Evolutionary conservation across 1,284 basidiomycete genomes (phyloP), one percentile per base, ranked within the genome.

Genomic region (Hemileia vastatrix): DNA sequence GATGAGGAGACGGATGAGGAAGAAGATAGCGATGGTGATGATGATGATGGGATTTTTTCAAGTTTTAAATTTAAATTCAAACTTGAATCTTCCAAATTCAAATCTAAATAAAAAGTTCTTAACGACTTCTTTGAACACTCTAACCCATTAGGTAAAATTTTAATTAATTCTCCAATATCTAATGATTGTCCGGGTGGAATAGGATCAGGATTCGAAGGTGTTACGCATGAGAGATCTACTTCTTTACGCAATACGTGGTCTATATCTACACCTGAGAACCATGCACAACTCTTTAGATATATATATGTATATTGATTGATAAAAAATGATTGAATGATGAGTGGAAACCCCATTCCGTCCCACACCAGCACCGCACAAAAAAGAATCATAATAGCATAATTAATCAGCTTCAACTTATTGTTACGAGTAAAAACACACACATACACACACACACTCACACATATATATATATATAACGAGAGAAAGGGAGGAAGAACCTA

Each of bases 251-350:
- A 80, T 1, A 96, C 87, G 48, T 82, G 80, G 76, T 99, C 95
- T 27, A 97, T 80, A 72, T 98, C 95, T 44, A 98, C 93, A 0
- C 90, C 89, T 0, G 92, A 95, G 79, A 99, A 98, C 80, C 96
- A 98, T 0, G 92, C 91, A 11, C 77, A 77, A 50, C 74, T 67
- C 72, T 74, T 54, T 21, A 2, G n/a, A n/a, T n/a, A n/a, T n/a
- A n/a, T n/a, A n/a, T n/a, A n/a, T n/a, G n/a, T n/a, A n/a, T n/a
- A n/a, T n/a, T n/a, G n/a, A n/a, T n/a, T n/a, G n/a, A n/a, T n/a
- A n/a, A n/a, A n/a, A n/a, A n/a, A n/a, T n/a, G n/a, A n/a, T n/a
- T n/a, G n/a, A n/a, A n/a, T n/a, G n/a, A n/a, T n/a, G n/a, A n/a
- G n/a, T n/a, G n/a, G n/a, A n/a, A n/a, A n/a, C n/a, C n/a, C n/a